A percentile compares a stretch with the other conserved stretches of the same genome.
Evolutionary conservation across 2,329 filamentous ascomycete genomes (phyloP).

Genomic region (Alternaria arbusti): DNA sequence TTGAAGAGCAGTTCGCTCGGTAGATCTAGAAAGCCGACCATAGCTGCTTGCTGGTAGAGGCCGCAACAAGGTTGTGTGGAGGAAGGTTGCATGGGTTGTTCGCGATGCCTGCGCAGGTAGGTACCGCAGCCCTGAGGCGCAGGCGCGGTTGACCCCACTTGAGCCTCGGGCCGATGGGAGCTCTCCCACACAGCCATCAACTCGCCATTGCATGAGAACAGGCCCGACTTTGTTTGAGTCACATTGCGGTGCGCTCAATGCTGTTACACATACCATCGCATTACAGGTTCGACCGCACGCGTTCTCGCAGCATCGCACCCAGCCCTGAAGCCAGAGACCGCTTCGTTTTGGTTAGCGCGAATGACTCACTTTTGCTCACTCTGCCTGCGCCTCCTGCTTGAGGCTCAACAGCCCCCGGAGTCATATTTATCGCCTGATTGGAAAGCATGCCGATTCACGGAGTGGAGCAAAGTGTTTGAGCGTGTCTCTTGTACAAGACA

Average conservation of each 20-base stretch:
- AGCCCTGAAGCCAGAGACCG: neutral
- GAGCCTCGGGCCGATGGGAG: neutral
- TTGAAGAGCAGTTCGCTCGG: constrained; percentile 17
- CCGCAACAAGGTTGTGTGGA: neutral
- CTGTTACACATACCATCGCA: neutral
- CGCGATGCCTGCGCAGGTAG: neutral
- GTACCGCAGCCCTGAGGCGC: neutral
- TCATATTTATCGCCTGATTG: constrained; percentile 18
- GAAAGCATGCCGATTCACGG: neutral
- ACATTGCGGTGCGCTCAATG: neutral
- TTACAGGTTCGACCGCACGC: neutral
- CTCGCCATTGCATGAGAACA: neutral
- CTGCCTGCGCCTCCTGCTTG: neutral
- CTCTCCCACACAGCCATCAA: neutral
- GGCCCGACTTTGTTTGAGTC: neutral
- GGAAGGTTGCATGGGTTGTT: neutral
- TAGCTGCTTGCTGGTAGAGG: neutral
- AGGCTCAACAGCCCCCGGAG: constrained; percentile 13
- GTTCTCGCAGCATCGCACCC: neutral
- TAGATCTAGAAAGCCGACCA: constrained; percentile 16
- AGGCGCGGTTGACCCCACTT: constrained; percentile 1
- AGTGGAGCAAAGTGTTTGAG: neutral
- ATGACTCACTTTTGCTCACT: constrained; percentile 38
- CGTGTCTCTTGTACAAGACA: neutral
- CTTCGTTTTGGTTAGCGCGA: constrained; percentile 21